Evolutionary conservation across 2,329 filamentous ascomycete genomes (phyloP).

Genomic region (Exophiala sp.): DNA sequence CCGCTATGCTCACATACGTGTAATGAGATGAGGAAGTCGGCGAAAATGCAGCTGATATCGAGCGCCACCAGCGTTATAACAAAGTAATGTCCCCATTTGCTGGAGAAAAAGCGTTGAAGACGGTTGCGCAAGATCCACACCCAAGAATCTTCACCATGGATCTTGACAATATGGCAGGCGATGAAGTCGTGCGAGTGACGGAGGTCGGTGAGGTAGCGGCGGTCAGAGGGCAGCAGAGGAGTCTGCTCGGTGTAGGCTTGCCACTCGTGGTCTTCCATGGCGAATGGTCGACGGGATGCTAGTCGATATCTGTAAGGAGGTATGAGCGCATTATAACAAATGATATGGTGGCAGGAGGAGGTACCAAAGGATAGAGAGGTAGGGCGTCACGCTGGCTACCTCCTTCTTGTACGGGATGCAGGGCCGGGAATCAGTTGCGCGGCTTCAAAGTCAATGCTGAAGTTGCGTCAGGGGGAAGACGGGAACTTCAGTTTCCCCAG

Average conservation of each 20-base stretch:
- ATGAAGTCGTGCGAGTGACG: slow-evolving; percentile 12
- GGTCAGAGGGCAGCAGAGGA: slow-evolving; percentile 16
- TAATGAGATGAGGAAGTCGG: slow-evolving; percentile 50
- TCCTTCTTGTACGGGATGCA: not conserved
- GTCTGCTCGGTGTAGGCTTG: slow-evolving; percentile 2
- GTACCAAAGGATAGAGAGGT: not conserved
- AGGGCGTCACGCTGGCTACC: too few relatives aligned
- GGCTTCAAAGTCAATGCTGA: not conserved
- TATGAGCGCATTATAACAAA: not conserved
- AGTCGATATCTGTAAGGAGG: not conserved
- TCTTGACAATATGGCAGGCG: slow-evolving; percentile 25
- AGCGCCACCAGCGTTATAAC: slow-evolving; percentile 49
- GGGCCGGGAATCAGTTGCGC: not conserved
- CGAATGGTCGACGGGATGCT: not conserved
- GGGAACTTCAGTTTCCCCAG: not conserved
- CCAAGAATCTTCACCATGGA: slow-evolving; percentile 29
- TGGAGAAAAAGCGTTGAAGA: slow-evolving; percentile 40
- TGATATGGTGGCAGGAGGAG: not conserved
- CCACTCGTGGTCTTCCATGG: slow-evolving; percentile 10
- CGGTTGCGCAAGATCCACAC: slow-evolving; percentile 23
- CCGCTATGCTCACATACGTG: slow-evolving; percentile 44
- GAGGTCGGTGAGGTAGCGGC: slow-evolving; percentile 2
- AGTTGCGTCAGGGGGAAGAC: not conserved
- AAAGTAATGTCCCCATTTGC: slow-evolving; percentile 48
- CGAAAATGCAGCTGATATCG: slow-evolving; percentile 52